Evolutionary conservation across 2,329 filamentous ascomycete genomes (phyloP).

Genomic region (Immersiporthe knoxdaviesiana): DNA sequence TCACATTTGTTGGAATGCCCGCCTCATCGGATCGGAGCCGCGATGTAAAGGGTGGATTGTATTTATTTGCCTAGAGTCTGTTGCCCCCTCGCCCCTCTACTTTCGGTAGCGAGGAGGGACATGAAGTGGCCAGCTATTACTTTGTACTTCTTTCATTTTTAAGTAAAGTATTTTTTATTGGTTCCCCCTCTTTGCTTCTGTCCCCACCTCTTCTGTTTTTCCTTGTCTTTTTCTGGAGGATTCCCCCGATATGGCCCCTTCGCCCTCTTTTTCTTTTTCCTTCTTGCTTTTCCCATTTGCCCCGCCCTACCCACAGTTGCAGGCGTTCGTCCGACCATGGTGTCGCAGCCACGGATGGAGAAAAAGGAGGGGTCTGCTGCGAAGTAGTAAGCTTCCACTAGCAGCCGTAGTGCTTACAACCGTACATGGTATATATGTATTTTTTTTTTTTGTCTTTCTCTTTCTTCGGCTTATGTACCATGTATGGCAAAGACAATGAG

Average conservation of each 20-base stretch:
- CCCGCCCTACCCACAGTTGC: not conserved
- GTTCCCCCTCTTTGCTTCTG: too few species aligned
- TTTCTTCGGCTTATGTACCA: not conserved
- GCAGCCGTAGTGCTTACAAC: not conserved
- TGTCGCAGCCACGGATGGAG: not conserved
- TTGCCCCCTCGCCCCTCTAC: not conserved
- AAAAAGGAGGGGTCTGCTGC: not conserved
- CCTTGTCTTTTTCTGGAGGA: too few species aligned
- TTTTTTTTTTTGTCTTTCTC: not conserved
- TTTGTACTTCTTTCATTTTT: not conserved
- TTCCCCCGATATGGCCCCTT: too few species aligned
- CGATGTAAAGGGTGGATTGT: not conserved
- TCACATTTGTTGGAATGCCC: not conserved
- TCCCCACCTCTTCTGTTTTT: not conserved
- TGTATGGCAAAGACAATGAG: not conserved
- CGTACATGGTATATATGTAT: not conserved
- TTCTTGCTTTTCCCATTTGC: not conserved
- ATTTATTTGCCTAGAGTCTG: not conserved
- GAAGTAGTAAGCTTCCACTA: not conserved
- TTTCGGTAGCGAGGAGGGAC: not conserved
- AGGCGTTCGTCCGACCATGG: not conserved
- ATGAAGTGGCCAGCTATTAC: not conserved
- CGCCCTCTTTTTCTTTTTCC: not conserved
- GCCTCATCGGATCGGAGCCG: not conserved
- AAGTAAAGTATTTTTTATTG: not conserved